Percentiles rank a stretch among this genome's conserved stretches.
Evolutionary conservation across 2,329 filamentous ascomycete genomes (phyloP).

Genomic region (Claviceps sp.): DNA sequence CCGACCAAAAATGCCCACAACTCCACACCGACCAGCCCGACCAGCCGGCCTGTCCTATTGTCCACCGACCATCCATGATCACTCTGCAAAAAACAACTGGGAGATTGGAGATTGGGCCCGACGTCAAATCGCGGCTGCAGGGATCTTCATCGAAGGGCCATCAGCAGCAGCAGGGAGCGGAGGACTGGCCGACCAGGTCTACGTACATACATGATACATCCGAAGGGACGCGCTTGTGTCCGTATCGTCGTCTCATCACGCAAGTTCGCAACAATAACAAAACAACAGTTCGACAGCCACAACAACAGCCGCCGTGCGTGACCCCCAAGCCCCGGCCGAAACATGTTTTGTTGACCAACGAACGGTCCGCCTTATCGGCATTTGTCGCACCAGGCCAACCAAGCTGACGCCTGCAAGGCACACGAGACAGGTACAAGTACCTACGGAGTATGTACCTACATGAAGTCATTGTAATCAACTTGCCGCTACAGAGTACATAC

Average conservation of each 20-base stretch:
- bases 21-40: background rate
- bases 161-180: background rate
- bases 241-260: no score
- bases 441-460: no score
- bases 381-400: background rate
- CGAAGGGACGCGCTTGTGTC: no score
- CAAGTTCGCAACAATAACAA: no score
- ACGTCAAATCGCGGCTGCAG: conserved; percentile 21
- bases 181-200: no score
- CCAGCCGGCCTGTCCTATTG: background rate
- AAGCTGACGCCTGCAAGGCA: background rate
- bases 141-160: conserved; percentile 9
- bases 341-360: no score
- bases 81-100: background rate
- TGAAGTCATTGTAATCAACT: no score
- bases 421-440: no score
- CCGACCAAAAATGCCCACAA: background rate
- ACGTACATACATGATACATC: no score
- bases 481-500: no score
- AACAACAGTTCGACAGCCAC: background rate
- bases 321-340: no score
- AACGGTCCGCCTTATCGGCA: background rate
- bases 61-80: no score
- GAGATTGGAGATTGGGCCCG: conserved; percentile 4
- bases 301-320: background rate